These are phyloP conservation scores for Jaltomata sinuosa DNA, from an alignment of 257 asterid species.

Conservation along the genomic window DNA sequence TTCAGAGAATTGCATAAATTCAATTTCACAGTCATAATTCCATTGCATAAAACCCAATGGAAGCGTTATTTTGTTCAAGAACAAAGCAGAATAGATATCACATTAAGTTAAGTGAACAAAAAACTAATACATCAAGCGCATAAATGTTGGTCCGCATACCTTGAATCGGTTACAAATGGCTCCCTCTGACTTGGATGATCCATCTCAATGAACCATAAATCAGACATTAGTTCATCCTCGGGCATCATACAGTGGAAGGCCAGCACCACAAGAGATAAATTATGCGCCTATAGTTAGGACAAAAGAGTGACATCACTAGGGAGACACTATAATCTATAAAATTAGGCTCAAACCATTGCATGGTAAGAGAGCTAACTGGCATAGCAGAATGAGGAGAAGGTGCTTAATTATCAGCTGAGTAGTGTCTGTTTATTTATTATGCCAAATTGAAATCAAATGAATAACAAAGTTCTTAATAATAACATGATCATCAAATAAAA, in stretches of 20 bases:
- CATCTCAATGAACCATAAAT: not conserved
- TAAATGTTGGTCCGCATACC: not conserved
- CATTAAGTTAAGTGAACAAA: not conserved
- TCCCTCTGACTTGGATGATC: not conserved
- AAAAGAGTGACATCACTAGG: not conserved
- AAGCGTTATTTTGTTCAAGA: not conserved
- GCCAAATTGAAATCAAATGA: not conserved
- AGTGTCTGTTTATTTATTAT: too few relatives aligned
- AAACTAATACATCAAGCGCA: not conserved
- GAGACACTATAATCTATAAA: not conserved
- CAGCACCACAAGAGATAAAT: not conserved
- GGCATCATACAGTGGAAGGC: not conserved
- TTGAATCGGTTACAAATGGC: not conserved
- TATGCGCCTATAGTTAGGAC: not conserved
- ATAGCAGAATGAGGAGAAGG: too few relatives aligned
- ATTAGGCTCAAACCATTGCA: not conserved
- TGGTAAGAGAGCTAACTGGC: too few relatives aligned
- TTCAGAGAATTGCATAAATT: not conserved
- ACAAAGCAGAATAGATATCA: not conserved
- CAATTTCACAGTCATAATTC: not conserved
- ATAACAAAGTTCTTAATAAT: not conserved
- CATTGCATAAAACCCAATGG: not conserved
- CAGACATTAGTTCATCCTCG: not conserved
- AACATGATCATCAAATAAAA: not conserved
- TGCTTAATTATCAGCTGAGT: too few relatives aligned